Evolutionary conservation across 768 basidiomycete genomes (phyloP).

Genomic region (Trichaptum fuscoviolaceum): DNA sequence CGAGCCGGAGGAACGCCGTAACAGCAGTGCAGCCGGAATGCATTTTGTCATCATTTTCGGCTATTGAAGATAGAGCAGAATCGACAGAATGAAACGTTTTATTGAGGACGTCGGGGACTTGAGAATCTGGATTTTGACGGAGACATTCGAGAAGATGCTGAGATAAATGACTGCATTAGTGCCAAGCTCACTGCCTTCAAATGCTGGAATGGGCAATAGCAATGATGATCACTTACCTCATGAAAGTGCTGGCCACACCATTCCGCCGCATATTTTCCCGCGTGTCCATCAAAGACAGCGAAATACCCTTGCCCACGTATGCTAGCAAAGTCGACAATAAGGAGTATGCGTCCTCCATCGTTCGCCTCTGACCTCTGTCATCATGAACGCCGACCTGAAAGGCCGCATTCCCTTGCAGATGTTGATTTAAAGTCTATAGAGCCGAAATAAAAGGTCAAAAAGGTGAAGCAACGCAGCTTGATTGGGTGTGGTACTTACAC

Average conservation of each 20-base stretch:
- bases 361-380: constrained; percentile 84
- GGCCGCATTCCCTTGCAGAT: constrained; percentile 60
- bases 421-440: constrained; percentile 66
- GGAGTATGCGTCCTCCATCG: constrained; percentile 97
- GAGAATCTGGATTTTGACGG: constrained; percentile 46
- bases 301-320: constrained; percentile 98
- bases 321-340: constrained; percentile 93
- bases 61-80: constrained; percentile 70
- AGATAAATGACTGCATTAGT: constrained; percentile 4
- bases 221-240: constrained; percentile 50
- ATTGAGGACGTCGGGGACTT: constrained; percentile 87
- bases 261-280: constrained; percentile 97
- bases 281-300: constrained; percentile 97
- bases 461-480: too few species aligned
- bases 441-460: too few species aligned
- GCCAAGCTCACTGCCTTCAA: too few species aligned
- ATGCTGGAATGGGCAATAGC: too few species aligned
- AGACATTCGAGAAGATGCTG: constrained; percentile 69
- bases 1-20: constrained; percentile 89
- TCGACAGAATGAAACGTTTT: constrained; percentile 94
- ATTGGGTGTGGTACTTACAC: too few species aligned
- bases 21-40: constrained; percentile 98
- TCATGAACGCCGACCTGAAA: constrained; percentile 76
- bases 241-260: constrained; percentile 98
- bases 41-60: constrained; percentile 86